Conservation (phyloP, 2,329 filamentous ascomycete species). For the Gremmenia infestans region DNA sequence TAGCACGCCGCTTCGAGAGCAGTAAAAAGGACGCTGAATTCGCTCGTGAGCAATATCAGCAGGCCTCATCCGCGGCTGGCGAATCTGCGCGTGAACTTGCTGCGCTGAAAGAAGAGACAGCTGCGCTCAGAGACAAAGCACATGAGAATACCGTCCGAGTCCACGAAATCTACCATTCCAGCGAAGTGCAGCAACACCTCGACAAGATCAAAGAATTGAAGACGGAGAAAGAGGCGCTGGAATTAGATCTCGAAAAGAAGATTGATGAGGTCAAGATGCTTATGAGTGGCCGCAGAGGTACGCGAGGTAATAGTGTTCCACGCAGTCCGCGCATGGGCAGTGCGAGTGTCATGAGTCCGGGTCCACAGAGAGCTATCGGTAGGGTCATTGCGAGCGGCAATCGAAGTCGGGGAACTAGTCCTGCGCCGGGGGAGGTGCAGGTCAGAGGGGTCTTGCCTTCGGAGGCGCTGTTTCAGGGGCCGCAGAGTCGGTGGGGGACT, state of each 20-base stretch:
- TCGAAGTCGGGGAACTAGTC: conserved; percentile 24
- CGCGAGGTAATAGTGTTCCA: conserved; percentile 27
- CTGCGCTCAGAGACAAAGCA: conserved; percentile 17
- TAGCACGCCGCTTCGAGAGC: conserved; percentile 16
- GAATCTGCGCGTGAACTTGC: conserved; percentile 17
- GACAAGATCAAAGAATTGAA: conserved; percentile 32
- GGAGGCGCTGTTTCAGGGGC: conserved; percentile 11
- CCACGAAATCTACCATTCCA: conserved; percentile 23
- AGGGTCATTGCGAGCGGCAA: conserved; percentile 8
- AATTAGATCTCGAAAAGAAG: conserved; percentile 36
- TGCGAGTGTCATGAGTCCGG: conserved; percentile 23
- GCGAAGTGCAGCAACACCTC: conserved; percentile 14
- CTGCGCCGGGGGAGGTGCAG: conserved; percentile 15
- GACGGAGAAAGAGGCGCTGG: conserved; percentile 27
- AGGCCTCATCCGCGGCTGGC: conserved; percentile 19
- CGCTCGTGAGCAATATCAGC: conserved; percentile 26
- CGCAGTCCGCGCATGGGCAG: conserved; percentile 27
- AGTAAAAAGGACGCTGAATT: conserved; percentile 27
- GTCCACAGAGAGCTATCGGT: conserved; percentile 10
- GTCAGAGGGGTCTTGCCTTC: conserved; percentile 1
- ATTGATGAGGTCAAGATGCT: conserved; percentile 34
- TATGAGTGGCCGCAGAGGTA: conserved; percentile 37
- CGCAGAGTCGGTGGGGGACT: conserved; percentile 12
- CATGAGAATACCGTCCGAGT: conserved; percentile 25
- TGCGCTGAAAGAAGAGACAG: conserved; percentile 13